phyloP scores from a whole-genome alignment of 306 rosid species.

The Cicer judaicum region DNA sequence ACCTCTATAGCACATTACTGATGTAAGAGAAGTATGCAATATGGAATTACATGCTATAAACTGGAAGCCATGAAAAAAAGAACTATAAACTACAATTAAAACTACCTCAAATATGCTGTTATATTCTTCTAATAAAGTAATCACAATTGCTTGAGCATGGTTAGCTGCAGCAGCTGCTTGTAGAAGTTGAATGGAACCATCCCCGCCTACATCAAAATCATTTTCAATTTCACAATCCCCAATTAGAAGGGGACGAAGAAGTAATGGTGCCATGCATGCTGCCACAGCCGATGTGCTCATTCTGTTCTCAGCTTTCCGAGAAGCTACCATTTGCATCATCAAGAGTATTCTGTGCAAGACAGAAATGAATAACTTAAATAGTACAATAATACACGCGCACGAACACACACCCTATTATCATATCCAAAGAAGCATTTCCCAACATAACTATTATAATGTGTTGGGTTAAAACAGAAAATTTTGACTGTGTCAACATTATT shows the following conservation, averaged over 20 bases:
- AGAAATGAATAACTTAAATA: conserved; percentile 38
- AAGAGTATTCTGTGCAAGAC: conserved; percentile 67
- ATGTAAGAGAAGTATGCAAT: background rate
- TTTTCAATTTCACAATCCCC: conserved; percentile 91
- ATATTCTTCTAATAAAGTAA: conserved; percentile 89
- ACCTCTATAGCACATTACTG: conserved; percentile 18
- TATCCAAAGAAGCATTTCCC: conserved; percentile 8
- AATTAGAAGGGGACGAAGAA: conserved; percentile 88
- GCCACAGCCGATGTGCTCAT: conserved; percentile 98
- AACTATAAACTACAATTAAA: conserved; percentile 16
- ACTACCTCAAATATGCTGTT: conserved; percentile 75
- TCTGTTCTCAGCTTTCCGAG: conserved; percentile 76
- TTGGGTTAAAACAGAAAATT: background rate
- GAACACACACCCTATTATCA: background rate
- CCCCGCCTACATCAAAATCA: conserved; percentile 90
- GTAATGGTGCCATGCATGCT: conserved; percentile 99
- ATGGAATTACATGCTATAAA: conserved; percentile 19
- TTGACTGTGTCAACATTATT: conserved; percentile 16
- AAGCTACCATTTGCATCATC: conserved; percentile 89
- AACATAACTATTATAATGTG: conserved; percentile 10
- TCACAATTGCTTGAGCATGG: conserved; percentile 94
- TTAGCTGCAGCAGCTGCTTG: conserved; percentile 99
- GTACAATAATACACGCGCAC: background rate
- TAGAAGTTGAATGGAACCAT: conserved; percentile 79
- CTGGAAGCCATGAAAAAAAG: conserved; percentile 33